phyloP scores from a whole-genome alignment of 129 eudicot genomes.

The Scalesia atractyloides region DNA sequence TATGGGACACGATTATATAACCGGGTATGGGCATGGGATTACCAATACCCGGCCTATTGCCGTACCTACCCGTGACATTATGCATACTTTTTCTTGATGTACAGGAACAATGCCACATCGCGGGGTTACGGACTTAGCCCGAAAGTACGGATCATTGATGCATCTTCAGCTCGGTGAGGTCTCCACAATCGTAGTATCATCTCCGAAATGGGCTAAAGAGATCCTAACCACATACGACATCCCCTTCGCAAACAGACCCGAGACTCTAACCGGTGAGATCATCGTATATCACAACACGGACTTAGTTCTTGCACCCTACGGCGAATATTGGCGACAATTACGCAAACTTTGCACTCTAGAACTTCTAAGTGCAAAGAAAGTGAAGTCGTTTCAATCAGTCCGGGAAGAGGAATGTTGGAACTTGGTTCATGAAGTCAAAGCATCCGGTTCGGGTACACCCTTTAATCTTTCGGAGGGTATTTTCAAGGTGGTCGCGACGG shows the following conservation, averaged over 20 bases:
- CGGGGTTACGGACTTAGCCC: conserved; percentile 26
- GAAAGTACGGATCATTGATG: conserved; percentile 34
- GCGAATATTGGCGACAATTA: conserved; percentile 32
- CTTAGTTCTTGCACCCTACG: conserved; percentile 33
- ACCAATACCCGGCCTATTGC: no score
- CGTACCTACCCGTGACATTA: no score
- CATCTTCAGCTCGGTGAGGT: conserved; percentile 37
- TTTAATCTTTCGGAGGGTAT: conserved; percentile 21
- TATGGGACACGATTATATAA: no score
- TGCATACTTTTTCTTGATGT: background rate
- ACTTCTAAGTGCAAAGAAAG: conserved; percentile 33
- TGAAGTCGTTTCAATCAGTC: conserved; percentile 31
- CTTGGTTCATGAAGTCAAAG: conserved; percentile 24
- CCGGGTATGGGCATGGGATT: no score
- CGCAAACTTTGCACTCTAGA: conserved; percentile 38
- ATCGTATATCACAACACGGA: conserved; percentile 31
- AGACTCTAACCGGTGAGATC: conserved; percentile 26
- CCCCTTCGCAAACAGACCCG: conserved; percentile 33
- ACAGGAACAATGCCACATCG: conserved; percentile 42
- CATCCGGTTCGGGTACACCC: conserved; percentile 23
- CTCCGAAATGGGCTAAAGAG: conserved; percentile 40
- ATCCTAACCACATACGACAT: conserved; percentile 32
- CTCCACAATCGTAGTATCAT: conserved; percentile 28
- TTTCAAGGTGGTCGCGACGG: conserved; percentile 17
- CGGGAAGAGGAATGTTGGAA: conserved; percentile 37